These are phyloP conservation scores for Amphirosellinia nigrospora DNA, from an alignment of 495 filamentous ascomycete genomes.

Conservation along the genomic window DNA sequence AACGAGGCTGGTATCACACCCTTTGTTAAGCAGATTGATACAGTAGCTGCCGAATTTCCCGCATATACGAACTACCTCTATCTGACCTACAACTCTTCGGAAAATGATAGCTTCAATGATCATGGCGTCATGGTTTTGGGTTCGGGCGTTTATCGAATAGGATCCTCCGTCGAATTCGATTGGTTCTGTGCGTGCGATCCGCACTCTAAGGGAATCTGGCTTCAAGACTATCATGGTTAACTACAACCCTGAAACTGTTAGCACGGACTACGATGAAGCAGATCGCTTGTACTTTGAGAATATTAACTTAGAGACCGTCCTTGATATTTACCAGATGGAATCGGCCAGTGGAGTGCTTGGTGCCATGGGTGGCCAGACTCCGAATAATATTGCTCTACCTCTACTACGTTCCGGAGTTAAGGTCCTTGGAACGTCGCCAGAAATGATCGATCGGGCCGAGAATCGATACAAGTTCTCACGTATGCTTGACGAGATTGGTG, in stretches of 20 bases:
- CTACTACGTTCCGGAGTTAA: slow-evolving; percentile 88
- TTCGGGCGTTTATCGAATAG: slow-evolving; percentile 97
- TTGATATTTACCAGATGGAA: slow-evolving; percentile 95
- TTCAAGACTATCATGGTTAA: slow-evolving; percentile 99
- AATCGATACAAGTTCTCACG: slow-evolving; percentile 99
- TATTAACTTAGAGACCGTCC: slow-evolving; percentile 90
- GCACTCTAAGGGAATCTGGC: slow-evolving; percentile 85
- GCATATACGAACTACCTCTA: slow-evolving; percentile 97
- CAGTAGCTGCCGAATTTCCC: slow-evolving; percentile 96
- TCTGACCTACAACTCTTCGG: slow-evolving; percentile 89
- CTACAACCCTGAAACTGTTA: slow-evolving; percentile 93
- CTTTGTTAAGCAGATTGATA: slow-evolving; percentile 97
- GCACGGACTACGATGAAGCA: slow-evolving; percentile 95
- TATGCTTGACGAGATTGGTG: slow-evolving; percentile 93
- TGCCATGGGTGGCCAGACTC: slow-evolving; percentile 97
- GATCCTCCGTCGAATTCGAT: slow-evolving; percentile 97
- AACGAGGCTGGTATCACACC: slow-evolving; percentile 85
- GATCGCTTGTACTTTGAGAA: slow-evolving; percentile 97
- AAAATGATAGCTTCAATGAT: slow-evolving; percentile 86
- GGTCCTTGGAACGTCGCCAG: slow-evolving; percentile 92
- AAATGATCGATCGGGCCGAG: slow-evolving; percentile 98
- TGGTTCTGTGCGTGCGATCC: slow-evolving; percentile 96
- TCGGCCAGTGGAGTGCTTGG: slow-evolving; percentile 88
- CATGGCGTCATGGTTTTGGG: slow-evolving; percentile 94
- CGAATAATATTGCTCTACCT: slow-evolving; percentile 96